Evolutionary conservation across 768 basidiomycete genomes (phyloP).

Genomic region (Strobilomyces echinocephalus): DNA sequence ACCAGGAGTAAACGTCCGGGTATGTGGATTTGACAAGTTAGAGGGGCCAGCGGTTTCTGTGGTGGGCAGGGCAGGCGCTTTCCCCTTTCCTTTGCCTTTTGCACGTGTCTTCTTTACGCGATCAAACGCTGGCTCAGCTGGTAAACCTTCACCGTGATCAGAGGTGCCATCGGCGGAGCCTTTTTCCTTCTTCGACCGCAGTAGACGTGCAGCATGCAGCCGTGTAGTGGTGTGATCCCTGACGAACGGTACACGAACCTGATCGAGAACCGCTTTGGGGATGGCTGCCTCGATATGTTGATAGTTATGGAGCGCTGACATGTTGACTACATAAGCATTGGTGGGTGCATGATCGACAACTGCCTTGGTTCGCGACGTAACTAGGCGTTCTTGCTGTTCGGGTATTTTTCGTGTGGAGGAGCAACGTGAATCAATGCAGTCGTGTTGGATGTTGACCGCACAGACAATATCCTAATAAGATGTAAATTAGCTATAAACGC

Average conservation of each 20-base stretch:
- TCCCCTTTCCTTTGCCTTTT: background rate
- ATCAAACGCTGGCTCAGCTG: background rate
- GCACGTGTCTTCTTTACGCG: background rate
- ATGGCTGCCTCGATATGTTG: background rate
- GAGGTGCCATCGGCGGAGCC: background rate
- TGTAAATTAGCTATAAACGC: background rate
- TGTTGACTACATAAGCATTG: background rate
- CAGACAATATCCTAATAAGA: background rate
- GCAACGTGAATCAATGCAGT: background rate
- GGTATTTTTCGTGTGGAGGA: background rate
- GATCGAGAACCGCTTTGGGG: background rate
- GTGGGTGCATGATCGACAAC: background rate
- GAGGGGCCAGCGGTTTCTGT: no score
- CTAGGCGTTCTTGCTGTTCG: background rate
- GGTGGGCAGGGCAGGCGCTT: background rate
- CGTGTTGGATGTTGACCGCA: background rate
- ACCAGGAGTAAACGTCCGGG: background rate
- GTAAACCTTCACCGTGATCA: background rate
- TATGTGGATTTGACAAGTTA: no score
- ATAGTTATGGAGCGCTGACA: background rate
- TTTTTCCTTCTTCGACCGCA: background rate
- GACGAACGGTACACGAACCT: background rate
- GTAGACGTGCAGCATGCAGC: background rate
- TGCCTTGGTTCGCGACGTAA: background rate
- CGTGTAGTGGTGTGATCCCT: background rate